Evolutionary conservation across 2,329 filamentous ascomycete species (phyloP).

Genomic region (Phaeoacremonium minimum): DNA sequence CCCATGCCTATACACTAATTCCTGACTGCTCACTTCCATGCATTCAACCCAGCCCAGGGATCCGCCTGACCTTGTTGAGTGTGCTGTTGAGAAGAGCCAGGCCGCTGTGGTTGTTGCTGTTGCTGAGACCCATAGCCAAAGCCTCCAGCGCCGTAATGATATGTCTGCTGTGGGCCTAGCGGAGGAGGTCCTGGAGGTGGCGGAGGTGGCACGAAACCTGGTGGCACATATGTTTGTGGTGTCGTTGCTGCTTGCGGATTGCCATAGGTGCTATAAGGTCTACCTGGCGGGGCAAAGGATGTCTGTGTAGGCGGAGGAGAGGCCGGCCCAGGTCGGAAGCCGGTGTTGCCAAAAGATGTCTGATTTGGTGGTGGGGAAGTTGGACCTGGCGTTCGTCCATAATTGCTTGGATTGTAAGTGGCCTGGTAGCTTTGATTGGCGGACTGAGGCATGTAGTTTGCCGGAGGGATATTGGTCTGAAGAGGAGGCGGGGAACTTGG

Average conservation of each 20-base stretch:
- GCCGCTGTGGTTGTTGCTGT: constrained; percentile 28
- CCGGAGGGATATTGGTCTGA: constrained; percentile 31
- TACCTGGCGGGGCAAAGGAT: constrained; percentile 28
- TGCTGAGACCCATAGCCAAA: constrained; percentile 52
- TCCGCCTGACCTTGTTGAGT: constrained; percentile 37
- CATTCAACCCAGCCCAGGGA: constrained; percentile 68
- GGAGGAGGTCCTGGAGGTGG: constrained; percentile 61
- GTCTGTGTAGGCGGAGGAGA: constrained; percentile 57
- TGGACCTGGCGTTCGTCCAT: constrained; percentile 52
- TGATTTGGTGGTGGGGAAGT: constrained; percentile 37
- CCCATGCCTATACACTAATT: too few relatives aligned
- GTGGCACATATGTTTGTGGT: constrained; percentile 41
- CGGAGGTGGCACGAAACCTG: constrained; percentile 58
- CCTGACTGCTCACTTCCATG: constrained; percentile 67
- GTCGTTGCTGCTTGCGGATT: constrained; percentile 31
- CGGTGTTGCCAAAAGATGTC: constrained; percentile 32
- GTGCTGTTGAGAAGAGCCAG: constrained; percentile 21
- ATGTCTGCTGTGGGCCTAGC: constrained; percentile 57
- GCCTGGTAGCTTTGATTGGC: constrained; percentile 40
- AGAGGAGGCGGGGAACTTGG: constrained; percentile 52
- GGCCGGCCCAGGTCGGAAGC: constrained; percentile 29
- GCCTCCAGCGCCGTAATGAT: constrained; percentile 39
- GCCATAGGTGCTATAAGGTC: constrained; percentile 43
- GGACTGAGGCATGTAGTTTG: constrained; percentile 29
- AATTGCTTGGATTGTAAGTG: constrained; percentile 54